Percentiles rank a stretch among this genome's conserved stretches.
phyloP scores from a whole-genome alignment of 2,329 filamentous ascomycete genomes.

The Aspergillus floridensis region DNA sequence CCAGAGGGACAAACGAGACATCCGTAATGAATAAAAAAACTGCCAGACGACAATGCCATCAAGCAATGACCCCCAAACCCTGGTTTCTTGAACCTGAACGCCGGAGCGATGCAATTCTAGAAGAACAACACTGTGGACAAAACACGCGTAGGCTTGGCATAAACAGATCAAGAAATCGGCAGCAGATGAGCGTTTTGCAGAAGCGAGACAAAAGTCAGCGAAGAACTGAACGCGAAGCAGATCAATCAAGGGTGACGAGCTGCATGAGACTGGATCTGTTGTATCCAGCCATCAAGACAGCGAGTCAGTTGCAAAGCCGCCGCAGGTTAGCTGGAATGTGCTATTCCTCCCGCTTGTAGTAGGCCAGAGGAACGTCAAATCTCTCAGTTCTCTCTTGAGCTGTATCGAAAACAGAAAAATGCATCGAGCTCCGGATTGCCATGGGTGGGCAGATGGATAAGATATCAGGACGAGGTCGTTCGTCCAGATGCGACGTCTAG shows the following conservation, averaged over 20 bases:
- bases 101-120: conserved; percentile 13
- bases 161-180: no score
- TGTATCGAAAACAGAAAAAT: not conserved
- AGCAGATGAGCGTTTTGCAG: not conserved
- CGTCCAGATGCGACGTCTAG: not conserved
- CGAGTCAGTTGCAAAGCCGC: not conserved
- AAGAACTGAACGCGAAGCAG: not conserved
- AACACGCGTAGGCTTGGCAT: not conserved
- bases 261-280: no score
- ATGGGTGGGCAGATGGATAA: not conserved
- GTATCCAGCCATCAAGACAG: no score
- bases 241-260: not conserved
- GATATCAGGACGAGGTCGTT: not conserved
- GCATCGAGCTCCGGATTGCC: not conserved
- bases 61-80: not conserved
- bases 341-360: not conserved
- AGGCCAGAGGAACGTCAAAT: not conserved
- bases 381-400: not conserved
- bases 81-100: conserved; percentile 7
- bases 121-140: not conserved
- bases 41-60: not conserved
- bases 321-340: not conserved
- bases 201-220: not conserved
- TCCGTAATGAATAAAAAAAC: not conserved
- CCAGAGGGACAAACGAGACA: no score